Evolutionary conservation across 345 rosid genomes (phyloP), one percentile per base, ranked within the genome.

Genomic region (Cardamine occulta): DNA sequence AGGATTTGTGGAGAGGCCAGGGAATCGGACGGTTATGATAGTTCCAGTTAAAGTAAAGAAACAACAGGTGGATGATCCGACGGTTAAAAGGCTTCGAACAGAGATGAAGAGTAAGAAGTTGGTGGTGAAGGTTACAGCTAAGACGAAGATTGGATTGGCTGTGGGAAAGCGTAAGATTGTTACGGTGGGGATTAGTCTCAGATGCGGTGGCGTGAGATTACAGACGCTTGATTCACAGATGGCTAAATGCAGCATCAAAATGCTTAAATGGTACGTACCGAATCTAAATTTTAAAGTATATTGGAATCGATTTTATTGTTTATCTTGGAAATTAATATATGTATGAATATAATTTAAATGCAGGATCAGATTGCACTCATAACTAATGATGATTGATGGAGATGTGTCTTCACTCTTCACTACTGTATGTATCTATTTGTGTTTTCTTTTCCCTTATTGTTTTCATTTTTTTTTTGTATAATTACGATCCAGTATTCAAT

Each of bases 231-330:
- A 83, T 14, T 80, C 77, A 24, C 47, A 66, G 2, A 84, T 85
- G 90, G 88, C 95, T 44, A 85, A 63, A 63, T 94, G 98, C 70
- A 54, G 72, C 60, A 78, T 89, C 56, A 82, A 72, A 42, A 53
- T 81, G 24, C 87, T 90, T 72, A 80, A 76, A 79, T 91, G 96
- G 97, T 91, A 84, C 59, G 70, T 72, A 42, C 11, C 49, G 1
- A 35, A 18, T 19, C 40, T 35, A 5, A 32, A 1, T 0, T 49
- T 49, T 18, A 2, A n/a, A 8, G 14, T 34, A 9, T 7, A 29
- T 11, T 32, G 17, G 24, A 17, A 7, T 61, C n/a, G n/a, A 56
- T 63, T 17, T 53, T 49, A 18, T 0, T 29, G 34, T 45, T 21
- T 4, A 42, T 28, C 39, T 54, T 68, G 3, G 13, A 23, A 13